Conservation (phyloP, 352 stramenopile species). For the Phytopythium aichiense region DNA sequence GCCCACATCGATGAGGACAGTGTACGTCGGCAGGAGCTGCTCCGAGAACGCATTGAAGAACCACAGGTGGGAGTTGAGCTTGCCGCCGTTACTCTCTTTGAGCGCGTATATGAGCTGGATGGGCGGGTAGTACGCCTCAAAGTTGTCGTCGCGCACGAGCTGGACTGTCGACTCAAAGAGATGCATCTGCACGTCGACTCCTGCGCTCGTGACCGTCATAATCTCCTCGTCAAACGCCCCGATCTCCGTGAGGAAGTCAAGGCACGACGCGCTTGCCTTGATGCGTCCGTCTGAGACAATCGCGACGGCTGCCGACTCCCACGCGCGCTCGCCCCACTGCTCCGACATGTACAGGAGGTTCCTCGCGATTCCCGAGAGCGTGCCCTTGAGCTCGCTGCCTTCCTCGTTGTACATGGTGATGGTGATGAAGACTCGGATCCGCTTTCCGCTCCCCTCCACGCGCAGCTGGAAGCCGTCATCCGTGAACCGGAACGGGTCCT, state of each 20-base stretch:
- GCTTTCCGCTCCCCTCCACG: constrained; percentile 23
- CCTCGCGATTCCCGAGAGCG: constrained; percentile 32
- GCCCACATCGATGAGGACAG: constrained; percentile 42
- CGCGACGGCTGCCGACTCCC: constrained; percentile 33
- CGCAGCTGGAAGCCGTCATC: constrained; percentile 37
- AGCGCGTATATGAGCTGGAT: constrained; percentile 49
- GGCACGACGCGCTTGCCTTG: constrained; percentile 31
- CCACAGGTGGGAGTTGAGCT: constrained; percentile 52
- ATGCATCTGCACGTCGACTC: constrained; percentile 39
- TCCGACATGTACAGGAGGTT: constrained; percentile 40
- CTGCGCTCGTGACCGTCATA: constrained; percentile 40
- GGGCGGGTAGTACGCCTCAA: constrained; percentile 39
- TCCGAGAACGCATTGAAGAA: constrained; percentile 61
- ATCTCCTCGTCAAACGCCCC: constrained; percentile 51
- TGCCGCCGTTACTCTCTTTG: constrained; percentile 47
- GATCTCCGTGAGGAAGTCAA: constrained; percentile 32
- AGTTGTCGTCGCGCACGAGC: constrained; percentile 32
- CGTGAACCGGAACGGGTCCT: constrained; percentile 38
- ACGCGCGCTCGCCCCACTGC: constrained; percentile 31
- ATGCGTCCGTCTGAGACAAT: constrained; percentile 43
- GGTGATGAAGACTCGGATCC: constrained; percentile 43
- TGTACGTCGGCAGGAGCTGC: constrained; percentile 48
- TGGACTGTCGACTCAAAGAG: constrained; percentile 46
- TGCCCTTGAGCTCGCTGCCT: constrained; percentile 31
- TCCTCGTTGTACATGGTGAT: constrained; percentile 58